These are phyloP conservation scores for Eucalyptus dawsonii DNA, from an alignment of 345 rosid species.

Conservation along the genomic window DNA sequence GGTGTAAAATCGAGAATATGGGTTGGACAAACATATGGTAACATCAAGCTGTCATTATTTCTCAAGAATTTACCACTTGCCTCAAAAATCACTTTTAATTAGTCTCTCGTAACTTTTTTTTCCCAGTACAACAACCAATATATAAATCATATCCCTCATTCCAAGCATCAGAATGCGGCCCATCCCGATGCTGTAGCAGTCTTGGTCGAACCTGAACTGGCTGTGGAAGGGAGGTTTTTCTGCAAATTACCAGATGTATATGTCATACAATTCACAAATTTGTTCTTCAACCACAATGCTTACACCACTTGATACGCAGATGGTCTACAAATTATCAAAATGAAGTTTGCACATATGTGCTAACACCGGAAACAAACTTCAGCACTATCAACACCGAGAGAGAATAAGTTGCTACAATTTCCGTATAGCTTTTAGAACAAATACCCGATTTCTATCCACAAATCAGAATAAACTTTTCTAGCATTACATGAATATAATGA, in stretches of 20 bases:
- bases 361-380: neutral
- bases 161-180: constrained; percentile 72
- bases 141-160: neutral
- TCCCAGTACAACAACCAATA: neutral
- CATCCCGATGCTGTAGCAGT: constrained; percentile 73
- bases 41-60: neutral
- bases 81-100: neutral
- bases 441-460: neutral
- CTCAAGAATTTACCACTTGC: neutral
- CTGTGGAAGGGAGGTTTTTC: constrained; percentile 73
- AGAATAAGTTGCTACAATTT: neutral
- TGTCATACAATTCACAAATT: neutral
- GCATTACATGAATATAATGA: neutral
- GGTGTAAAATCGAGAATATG: neutral
- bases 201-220: constrained; percentile 39
- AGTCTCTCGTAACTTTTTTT: neutral
- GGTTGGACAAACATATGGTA: neutral
- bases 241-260: constrained; percentile 10
- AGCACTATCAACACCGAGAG: neutral
- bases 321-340: neutral
- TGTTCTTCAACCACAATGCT: neutral
- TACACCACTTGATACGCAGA: neutral
- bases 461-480: neutral
- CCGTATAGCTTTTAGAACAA: neutral
- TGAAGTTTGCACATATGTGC: neutral